A percentile compares a stretch with the other conserved stretches of the same genome.
Evolutionary conservation across 2,329 filamentous ascomycete species (phyloP).

Genomic region (Apiospora malaysiana): DNA sequence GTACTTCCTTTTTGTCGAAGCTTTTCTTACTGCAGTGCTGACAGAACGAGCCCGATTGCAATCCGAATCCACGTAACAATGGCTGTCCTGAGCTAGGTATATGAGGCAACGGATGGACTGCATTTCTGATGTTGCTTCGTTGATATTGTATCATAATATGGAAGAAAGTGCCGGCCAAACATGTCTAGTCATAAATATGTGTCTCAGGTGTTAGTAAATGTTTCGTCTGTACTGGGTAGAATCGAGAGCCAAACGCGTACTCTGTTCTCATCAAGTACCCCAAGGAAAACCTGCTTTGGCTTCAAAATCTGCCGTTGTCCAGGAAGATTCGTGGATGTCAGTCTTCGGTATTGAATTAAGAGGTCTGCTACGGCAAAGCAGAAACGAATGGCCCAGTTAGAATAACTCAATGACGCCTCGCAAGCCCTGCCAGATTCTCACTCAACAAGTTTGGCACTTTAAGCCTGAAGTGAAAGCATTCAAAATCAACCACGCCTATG

Average conservation of each 20-base stretch:
- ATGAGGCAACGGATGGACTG: too few relatives aligned
- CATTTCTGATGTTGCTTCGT: background rate
- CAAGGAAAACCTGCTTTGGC: background rate
- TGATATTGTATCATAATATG: background rate
- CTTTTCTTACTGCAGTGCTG: too few relatives aligned
- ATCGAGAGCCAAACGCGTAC: background rate
- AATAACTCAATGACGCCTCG: background rate
- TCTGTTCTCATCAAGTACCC: background rate
- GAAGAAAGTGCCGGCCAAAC: background rate
- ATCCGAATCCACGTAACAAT: too few relatives aligned
- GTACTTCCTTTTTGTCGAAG: too few relatives aligned
- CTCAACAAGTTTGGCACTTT: background rate
- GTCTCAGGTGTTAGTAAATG: background rate
- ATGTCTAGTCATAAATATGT: background rate
- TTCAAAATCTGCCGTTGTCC: background rate
- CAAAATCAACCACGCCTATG: background rate
- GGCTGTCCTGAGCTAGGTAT: too few relatives aligned
- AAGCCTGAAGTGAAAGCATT: background rate
- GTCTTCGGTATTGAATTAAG: conserved; percentile 1
- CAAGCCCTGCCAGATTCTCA: background rate
- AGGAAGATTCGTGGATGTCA: background rate
- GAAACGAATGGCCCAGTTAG: background rate
- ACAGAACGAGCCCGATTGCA: too few relatives aligned
- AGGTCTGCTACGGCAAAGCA: background rate
- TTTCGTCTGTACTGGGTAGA: background rate